These are phyloP conservation scores for Lentinula edodes DNA, from an alignment of 768 basidiomycete species.

Conservation along the genomic window DNA sequence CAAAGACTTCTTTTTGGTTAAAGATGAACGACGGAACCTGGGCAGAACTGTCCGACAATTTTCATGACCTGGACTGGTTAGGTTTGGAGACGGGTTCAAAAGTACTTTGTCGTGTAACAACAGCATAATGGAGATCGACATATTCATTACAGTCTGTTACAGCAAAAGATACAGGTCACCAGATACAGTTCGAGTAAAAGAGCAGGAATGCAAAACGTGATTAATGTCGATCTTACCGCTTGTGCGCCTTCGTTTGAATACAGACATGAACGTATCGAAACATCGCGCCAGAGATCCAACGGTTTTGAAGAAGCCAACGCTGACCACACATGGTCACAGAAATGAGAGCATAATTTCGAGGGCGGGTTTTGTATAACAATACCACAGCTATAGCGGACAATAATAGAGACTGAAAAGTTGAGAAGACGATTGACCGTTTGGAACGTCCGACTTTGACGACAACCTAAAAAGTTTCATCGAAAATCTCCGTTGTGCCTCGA, in stretches of 20 bases:
- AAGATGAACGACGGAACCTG: conserved; percentile 44
- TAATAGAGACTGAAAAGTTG: conserved; percentile 4
- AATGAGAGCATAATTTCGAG: not conserved
- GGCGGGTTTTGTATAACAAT: conserved; percentile 16
- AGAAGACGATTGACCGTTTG: not conserved
- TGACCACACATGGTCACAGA: too few species aligned
- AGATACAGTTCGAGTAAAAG: too few species aligned
- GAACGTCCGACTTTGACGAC: conserved; percentile 6
- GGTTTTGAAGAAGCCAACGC: not conserved
- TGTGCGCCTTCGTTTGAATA: not conserved
- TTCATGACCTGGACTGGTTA: conserved; percentile 60
- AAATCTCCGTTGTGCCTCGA: conserved; percentile 78
- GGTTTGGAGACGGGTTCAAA: conserved; percentile 55
- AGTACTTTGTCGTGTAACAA: conserved; percentile 18
- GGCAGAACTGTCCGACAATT: conserved; percentile 42
- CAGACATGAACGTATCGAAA: not conserved
- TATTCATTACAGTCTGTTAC: not conserved
- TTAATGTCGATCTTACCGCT: not conserved
- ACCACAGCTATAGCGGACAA: conserved; percentile 43
- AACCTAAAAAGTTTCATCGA: conserved; percentile 47
- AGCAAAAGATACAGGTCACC: not conserved
- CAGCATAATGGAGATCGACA: not conserved
- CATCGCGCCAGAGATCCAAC: not conserved
- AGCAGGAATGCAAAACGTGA: too few species aligned
- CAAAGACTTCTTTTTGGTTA: conserved; percentile 47